Evolutionary conservation across 2,329 filamentous ascomycete species (phyloP).

Genomic region (Lachnellula hyalina): DNA sequence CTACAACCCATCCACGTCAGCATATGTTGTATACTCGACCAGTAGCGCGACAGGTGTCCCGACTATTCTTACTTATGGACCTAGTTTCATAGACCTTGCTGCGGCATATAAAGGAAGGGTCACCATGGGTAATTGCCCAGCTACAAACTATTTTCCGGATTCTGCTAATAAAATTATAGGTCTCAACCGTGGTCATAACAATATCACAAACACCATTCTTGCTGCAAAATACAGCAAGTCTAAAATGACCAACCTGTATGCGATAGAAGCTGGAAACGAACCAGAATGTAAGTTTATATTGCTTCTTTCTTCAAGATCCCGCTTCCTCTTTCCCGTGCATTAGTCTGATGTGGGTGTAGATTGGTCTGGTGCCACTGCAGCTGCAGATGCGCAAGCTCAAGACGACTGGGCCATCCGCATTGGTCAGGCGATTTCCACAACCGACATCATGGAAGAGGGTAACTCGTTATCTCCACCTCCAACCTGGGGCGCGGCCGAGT

Average conservation of each 20-base stretch:
- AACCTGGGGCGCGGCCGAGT: slow-evolving; percentile 26
- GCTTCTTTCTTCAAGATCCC: neutral
- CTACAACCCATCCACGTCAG: slow-evolving; percentile 41
- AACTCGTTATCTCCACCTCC: slow-evolving; percentile 24
- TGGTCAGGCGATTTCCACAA: slow-evolving; percentile 15
- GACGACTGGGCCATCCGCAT: slow-evolving; percentile 24
- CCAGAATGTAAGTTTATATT: slow-evolving; percentile 43
- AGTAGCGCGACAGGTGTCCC: slow-evolving; percentile 43
- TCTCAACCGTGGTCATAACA: slow-evolving; percentile 48
- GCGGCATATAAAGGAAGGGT: slow-evolving; percentile 40
- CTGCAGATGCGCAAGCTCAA: slow-evolving; percentile 23
- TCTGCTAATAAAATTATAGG: slow-evolving; percentile 21
- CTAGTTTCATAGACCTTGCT: slow-evolving; percentile 47
- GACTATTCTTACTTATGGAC: slow-evolving; percentile 44
- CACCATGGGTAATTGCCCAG: neutral
- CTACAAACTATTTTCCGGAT: neutral
- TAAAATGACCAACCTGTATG: slow-evolving; percentile 44
- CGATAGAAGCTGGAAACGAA: slow-evolving; percentile 53
- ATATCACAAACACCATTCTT: slow-evolving; percentile 47
- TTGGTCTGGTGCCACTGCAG: slow-evolving; percentile 26
- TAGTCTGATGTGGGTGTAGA: slow-evolving; percentile 24
- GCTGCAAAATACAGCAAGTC: slow-evolving; percentile 42
- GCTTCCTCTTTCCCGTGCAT: too few relatives aligned
- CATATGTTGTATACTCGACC: slow-evolving; percentile 47
- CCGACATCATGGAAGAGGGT: slow-evolving; percentile 25